A percentile compares a stretch with the other conserved stretches of the same genome.
Evolutionary conservation across 371 early-diverging fungal genomes (phyloP).

Genomic region (Actinomucor elegans): DNA sequence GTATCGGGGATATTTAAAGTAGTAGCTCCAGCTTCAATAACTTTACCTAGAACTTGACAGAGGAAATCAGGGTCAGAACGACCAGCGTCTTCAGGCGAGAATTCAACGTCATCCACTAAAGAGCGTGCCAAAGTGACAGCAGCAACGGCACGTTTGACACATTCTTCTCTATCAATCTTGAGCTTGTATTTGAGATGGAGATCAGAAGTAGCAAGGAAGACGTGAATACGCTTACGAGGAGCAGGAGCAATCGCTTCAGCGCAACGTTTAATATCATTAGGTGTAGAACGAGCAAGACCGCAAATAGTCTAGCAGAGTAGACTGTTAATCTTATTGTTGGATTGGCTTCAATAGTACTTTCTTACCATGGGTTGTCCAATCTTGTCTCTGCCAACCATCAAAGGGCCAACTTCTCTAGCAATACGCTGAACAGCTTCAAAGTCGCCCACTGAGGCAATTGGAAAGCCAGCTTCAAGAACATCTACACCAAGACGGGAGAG

Average conservation of each 20-base stretch:
- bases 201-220: slow-evolving; percentile 94
- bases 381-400: slow-evolving; percentile 79
- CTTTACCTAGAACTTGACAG: slow-evolving; percentile 79
- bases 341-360: no score
- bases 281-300: slow-evolving; percentile 88
- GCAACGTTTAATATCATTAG: slow-evolving; percentile 85
- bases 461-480: slow-evolving; percentile 94
- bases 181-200: slow-evolving; percentile 94
- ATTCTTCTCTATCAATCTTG: slow-evolving; percentile 85
- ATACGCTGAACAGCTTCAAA: slow-evolving; percentile 94
- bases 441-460: slow-evolving; percentile 91
- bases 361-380: slow-evolving; percentile 84
- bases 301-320: slow-evolving; percentile 68
- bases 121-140: slow-evolving; percentile 80
- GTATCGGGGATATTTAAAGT: slow-evolving; percentile 97
- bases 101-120: slow-evolving; percentile 88
- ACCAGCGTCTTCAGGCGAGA: slow-evolving; percentile 94
- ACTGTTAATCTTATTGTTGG: background rate
- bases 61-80: slow-evolving; percentile 88
- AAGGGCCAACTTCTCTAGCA: slow-evolving; percentile 86
- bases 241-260: slow-evolving; percentile 87
- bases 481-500: slow-evolving; percentile 92
- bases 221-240: slow-evolving; percentile 87
- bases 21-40: slow-evolving; percentile 93
- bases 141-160: slow-evolving; percentile 79